Percentiles rank a stretch among this genome's conserved stretches.
phyloP scores from a whole-genome alignment of 768 basidiomycete genomes.

The Mycena amicta region DNA sequence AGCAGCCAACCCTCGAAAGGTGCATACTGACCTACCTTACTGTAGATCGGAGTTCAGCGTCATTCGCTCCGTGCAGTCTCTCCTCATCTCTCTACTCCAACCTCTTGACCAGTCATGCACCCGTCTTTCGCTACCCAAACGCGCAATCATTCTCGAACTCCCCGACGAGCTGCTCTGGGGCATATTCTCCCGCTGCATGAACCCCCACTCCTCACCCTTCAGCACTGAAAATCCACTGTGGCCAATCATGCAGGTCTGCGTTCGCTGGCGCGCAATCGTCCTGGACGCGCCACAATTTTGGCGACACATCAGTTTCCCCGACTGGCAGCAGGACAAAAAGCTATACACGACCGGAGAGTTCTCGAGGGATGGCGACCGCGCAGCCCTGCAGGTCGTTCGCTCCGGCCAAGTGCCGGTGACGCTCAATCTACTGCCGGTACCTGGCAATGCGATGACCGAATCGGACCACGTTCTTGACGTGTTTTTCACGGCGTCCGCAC shows the following conservation, averaged over 20 bases:
- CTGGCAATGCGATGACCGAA: too few species aligned
- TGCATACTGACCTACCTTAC: too few species aligned
- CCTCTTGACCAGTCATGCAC: background rate
- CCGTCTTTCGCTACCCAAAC: background rate
- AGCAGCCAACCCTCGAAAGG: too few species aligned
- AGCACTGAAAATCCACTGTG: background rate
- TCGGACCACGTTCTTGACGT: background rate
- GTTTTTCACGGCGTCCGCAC: background rate
- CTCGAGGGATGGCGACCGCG: background rate
- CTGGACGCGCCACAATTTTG: background rate
- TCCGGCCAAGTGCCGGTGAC: background rate
- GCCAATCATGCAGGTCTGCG: background rate
- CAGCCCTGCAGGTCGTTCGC: background rate
- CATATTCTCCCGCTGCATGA: slow-evolving; percentile 1
- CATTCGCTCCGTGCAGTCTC: background rate
- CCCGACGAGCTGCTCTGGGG: background rate
- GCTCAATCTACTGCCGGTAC: background rate
- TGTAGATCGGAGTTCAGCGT: background rate
- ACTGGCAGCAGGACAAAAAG: background rate
- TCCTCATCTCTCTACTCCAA: background rate
- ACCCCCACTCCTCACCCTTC: background rate
- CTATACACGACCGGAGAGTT: background rate
- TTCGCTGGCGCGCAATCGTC: background rate
- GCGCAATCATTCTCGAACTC: background rate
- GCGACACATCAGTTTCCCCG: background rate